Conservation (phyloP, 257 asterid genomes). For the Nicotiana sylvestris region DNA sequence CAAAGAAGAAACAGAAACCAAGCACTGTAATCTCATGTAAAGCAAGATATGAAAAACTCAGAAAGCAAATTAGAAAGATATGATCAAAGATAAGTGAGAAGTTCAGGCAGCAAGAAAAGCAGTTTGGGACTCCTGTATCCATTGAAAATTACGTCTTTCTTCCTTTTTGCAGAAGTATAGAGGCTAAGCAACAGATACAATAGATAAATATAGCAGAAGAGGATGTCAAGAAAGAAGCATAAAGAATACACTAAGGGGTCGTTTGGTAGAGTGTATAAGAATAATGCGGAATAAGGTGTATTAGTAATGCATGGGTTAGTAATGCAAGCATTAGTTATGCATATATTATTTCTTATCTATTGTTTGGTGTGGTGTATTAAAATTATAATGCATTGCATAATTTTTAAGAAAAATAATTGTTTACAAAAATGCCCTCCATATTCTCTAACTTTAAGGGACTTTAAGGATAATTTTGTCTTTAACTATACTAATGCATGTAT, state of each 20-base stretch:
- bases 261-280: too few relatives aligned
- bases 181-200: neutral
- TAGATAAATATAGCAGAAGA: neutral
- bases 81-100: slow-evolving; percentile 3
- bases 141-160: neutral
- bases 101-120: neutral
- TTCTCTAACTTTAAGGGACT: too few relatives aligned
- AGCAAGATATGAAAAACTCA: neutral
- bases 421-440: too few relatives aligned
- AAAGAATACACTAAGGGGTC: neutral
- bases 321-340: too few relatives aligned
- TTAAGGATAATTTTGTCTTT: too few relatives aligned
- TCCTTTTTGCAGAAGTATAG: neutral
- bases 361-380: too few relatives aligned
- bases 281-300: too few relatives aligned
- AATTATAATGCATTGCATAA: too few relatives aligned
- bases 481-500: too few relatives aligned
- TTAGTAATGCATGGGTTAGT: too few relatives aligned
- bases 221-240: slow-evolving; percentile 1
- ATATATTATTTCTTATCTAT: too few relatives aligned
- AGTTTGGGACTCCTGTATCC: neutral
- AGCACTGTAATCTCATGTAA: neutral
- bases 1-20: neutral
- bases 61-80: neutral
- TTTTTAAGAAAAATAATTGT: too few relatives aligned